phyloP scores from a whole-genome alignment of 805 yeast genomes.

The Saccharomyces eubayanus region DNA sequence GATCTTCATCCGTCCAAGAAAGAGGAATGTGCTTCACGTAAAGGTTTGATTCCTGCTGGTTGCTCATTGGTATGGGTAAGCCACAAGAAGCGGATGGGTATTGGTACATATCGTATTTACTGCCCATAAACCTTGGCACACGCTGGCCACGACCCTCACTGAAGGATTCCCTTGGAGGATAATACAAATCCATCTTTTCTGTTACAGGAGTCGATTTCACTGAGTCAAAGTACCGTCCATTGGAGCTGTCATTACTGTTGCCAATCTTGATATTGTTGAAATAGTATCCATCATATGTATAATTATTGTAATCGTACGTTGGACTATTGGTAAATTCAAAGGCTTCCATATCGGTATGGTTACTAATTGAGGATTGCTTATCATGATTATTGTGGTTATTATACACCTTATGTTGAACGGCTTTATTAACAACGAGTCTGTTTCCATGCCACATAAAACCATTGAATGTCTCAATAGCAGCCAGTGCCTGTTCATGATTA shows the following conservation, averaged over 20 bases:
- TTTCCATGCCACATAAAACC: constrained; percentile 32
- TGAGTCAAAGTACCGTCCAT: neutral
- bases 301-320: neutral
- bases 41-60: constrained; percentile 61
- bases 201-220: neutral
- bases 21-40: constrained; percentile 60
- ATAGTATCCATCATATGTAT: constrained; percentile 6
- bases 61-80: constrained; percentile 32
- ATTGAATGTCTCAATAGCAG: constrained; percentile 42
- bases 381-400: neutral
- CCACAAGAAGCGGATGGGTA: constrained; percentile 2
- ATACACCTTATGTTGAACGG: constrained; percentile 27
- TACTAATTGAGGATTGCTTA: neutral
- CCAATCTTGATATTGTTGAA: constrained; percentile 2
- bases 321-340: neutral
- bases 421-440: constrained; percentile 32
- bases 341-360: neutral
- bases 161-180: neutral
- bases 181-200: neutral
- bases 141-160: neutral
- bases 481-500: constrained; percentile 41
- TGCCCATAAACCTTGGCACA: neutral
- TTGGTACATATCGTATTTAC: neutral
- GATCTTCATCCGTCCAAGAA: constrained; percentile 46
- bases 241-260: neutral